These are phyloP conservation scores for Pseudocercospora pini-densiflorae DNA, from an alignment of 2,329 filamentous ascomycete species.

Conservation along the genomic window DNA sequence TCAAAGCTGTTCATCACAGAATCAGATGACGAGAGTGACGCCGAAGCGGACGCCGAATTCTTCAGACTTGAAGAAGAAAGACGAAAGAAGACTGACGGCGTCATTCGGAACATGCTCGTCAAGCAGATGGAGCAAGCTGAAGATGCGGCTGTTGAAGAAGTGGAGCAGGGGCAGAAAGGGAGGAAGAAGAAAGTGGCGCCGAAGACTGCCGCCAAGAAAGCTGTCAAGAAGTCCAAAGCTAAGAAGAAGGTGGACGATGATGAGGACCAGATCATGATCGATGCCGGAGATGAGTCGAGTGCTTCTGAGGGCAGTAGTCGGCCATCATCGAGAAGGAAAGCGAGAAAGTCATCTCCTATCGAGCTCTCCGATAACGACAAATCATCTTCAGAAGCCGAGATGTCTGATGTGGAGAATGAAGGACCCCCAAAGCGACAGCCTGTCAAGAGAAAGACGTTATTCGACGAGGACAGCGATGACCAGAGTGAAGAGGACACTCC, in stretches of 20 bases:
- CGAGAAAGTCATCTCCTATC: constrained; percentile 17
- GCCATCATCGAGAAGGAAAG: neutral
- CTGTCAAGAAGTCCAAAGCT: constrained; percentile 21
- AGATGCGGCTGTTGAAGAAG: constrained; percentile 34
- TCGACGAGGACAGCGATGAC: constrained; percentile 5
- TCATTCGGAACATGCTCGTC: constrained; percentile 55
- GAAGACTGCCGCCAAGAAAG: constrained; percentile 25
- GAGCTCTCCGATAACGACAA: constrained; percentile 24
- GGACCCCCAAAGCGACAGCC: neutral
- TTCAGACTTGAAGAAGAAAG: constrained; percentile 75
- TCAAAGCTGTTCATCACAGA: constrained; percentile 79
- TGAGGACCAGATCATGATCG: constrained; percentile 29
- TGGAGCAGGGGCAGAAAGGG: constrained; percentile 28
- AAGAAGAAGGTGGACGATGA: constrained; percentile 17
- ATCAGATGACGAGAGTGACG: constrained; percentile 88
- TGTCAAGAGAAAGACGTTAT: neutral
- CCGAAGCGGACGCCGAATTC: constrained; percentile 73
- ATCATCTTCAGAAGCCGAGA: neutral
- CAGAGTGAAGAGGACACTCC: constrained; percentile 26
- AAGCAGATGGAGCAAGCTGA: constrained; percentile 43
- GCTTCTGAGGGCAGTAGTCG: neutral
- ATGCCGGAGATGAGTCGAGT: constrained; percentile 17
- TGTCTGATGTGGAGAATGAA: neutral
- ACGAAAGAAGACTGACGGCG: constrained; percentile 59
- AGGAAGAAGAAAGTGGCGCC: constrained; percentile 30